Evolutionary conservation across 768 basidiomycete species (phyloP).

Genomic region (Boletus barrowsii): DNA sequence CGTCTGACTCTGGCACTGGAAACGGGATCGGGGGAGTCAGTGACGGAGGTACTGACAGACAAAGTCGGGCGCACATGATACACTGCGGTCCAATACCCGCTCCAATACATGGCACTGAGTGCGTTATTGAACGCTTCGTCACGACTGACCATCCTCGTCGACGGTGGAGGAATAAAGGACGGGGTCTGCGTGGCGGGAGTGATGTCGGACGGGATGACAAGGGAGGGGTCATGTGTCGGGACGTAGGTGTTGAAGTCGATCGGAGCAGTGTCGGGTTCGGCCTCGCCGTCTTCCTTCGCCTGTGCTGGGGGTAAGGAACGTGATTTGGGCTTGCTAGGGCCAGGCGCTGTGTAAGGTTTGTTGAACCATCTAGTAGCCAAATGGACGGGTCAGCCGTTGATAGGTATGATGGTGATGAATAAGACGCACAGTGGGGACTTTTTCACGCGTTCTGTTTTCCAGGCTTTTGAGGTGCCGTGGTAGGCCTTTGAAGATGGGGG

Average conservation of each 20-base stretch:
- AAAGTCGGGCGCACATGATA: slow-evolving; percentile 59
- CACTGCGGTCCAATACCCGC: slow-evolving; percentile 83
- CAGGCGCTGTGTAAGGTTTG: slow-evolving; percentile 37
- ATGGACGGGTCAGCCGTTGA: neutral
- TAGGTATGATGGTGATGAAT: neutral
- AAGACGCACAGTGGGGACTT: slow-evolving; percentile 67
- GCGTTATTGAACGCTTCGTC: slow-evolving; percentile 80
- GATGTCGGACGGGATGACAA: slow-evolving; percentile 41
- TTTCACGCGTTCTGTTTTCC: slow-evolving; percentile 69
- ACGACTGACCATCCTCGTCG: slow-evolving; percentile 46
- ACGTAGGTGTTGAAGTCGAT: slow-evolving; percentile 69
- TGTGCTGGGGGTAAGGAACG: neutral
- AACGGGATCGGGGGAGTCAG: slow-evolving; percentile 1
- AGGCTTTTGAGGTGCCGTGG: slow-evolving; percentile 63
- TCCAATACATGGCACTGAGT: slow-evolving; percentile 80
- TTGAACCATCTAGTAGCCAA: slow-evolving; percentile 68
- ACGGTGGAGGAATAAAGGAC: slow-evolving; percentile 30
- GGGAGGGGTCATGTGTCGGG: slow-evolving; percentile 65
- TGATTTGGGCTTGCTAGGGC: slow-evolving; percentile 5
- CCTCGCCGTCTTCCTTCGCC: neutral
- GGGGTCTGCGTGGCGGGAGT: slow-evolving; percentile 8
- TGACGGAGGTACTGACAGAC: neutral
- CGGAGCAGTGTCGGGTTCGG: slow-evolving; percentile 54
- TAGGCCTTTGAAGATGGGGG: slow-evolving; percentile 39
- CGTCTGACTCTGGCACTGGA: slow-evolving; percentile 26